These are phyloP conservation scores for Saccharomyces mikatae DNA, from an alignment of 805 yeast genomes.

Conservation along the genomic window DNA sequence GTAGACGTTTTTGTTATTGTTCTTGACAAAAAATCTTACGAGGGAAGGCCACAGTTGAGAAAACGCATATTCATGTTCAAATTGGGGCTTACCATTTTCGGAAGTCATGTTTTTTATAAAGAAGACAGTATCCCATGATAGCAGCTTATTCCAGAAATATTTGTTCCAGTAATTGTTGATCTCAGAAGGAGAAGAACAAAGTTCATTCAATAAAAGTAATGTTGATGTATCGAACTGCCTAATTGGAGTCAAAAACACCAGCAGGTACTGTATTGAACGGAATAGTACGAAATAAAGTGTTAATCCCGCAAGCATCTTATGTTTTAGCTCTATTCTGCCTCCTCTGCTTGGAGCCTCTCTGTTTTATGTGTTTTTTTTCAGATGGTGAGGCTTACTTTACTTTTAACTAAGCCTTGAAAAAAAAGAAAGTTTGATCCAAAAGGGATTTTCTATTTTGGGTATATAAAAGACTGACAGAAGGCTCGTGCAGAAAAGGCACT, in stretches of 20 bases:
- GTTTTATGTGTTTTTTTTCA: background rate
- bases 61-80: conserved; percentile 88
- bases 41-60: conserved; percentile 68
- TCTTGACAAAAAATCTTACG: conserved; percentile 20
- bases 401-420: background rate
- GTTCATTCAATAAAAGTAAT: conserved; percentile 13
- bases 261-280: conserved; percentile 18
- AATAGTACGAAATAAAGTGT: conserved; percentile 9
- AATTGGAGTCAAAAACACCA: conserved; percentile 19
- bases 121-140: conserved; percentile 84
- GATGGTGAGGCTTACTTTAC: background rate
- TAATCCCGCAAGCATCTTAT: background rate
- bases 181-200: conserved; percentile 1
- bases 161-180: conserved; percentile 13
- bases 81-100: conserved; percentile 39
- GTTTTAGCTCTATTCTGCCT: background rate
- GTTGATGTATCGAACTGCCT: conserved; percentile 29
- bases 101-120: conserved; percentile 47
- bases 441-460: background rate
- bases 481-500: conserved; percentile 4
- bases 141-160: conserved; percentile 41
- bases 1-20: conserved; percentile 32
- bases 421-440: background rate
- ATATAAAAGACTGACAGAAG: background rate
- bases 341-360: background rate